phyloP scores from a whole-genome alignment of 371 early-diverging fungal species.

The Mortierella sp. region DNA sequence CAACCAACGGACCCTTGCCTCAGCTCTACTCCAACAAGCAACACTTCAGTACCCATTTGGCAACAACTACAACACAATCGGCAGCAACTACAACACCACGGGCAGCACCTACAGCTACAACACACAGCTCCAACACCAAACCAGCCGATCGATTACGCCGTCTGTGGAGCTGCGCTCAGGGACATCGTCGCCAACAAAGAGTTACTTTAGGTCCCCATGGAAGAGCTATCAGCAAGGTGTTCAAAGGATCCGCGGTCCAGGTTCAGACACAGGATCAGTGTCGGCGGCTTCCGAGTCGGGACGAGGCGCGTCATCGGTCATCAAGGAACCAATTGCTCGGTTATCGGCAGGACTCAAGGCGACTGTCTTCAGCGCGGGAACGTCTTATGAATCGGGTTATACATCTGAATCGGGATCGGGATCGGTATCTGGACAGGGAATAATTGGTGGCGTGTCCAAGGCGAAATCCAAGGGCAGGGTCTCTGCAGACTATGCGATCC shows the following conservation, averaged over 20 bases:
- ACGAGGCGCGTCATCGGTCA: slow-evolving; percentile 34
- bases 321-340: slow-evolving; percentile 52
- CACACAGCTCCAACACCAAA: slow-evolving; percentile 12
- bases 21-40: slow-evolving; percentile 24
- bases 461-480: slow-evolving; percentile 19
- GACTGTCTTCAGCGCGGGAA: slow-evolving; percentile 32
- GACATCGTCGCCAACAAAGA: slow-evolving; percentile 48
- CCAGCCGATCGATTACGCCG: slow-evolving; percentile 36
- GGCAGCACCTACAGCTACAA: slow-evolving; percentile 11
- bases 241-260: slow-evolving; percentile 41
- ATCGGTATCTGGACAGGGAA: slow-evolving; percentile 7
- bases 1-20: slow-evolving; percentile 44
- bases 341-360: slow-evolving; percentile 53
- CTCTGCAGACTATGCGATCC: slow-evolving; percentile 7
- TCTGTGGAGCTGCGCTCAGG: slow-evolving; percentile 43
- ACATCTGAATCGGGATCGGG: slow-evolving; percentile 40
- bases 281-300: slow-evolving; percentile 53
- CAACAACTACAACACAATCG: slow-evolving; percentile 3
- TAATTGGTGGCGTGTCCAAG: slow-evolving; percentile 8
- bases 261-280: slow-evolving; percentile 50
- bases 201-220: slow-evolving; percentile 56
- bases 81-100: not conserved
- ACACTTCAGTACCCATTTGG: slow-evolving; percentile 6
- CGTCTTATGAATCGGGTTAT: slow-evolving; percentile 30
- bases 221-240: slow-evolving; percentile 36